phyloP scores from a whole-genome alignment of 768 basidiomycete genomes.

The Tylopilus subfusipes region DNA sequence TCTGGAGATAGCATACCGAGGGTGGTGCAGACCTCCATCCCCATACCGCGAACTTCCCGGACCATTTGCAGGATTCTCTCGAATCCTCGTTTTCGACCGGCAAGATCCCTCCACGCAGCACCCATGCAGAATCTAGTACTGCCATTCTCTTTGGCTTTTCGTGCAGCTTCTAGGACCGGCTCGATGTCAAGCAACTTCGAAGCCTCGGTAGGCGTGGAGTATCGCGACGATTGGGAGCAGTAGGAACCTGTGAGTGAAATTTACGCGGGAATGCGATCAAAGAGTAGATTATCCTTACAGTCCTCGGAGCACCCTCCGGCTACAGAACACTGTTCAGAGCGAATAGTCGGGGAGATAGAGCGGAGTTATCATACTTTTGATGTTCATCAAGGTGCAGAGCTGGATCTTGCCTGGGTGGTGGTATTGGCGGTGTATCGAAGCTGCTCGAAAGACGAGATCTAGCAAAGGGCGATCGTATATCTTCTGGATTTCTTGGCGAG shows the following conservation, averaged over 20 bases:
- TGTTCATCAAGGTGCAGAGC: slow-evolving; percentile 97
- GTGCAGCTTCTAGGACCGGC: slow-evolving; percentile 89
- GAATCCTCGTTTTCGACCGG: slow-evolving; percentile 90
- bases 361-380: slow-evolving; percentile 72
- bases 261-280: background rate
- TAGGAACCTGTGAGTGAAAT: slow-evolving; percentile 71
- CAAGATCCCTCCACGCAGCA: slow-evolving; percentile 94
- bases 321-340: slow-evolving; percentile 30
- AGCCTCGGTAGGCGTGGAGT: slow-evolving; percentile 85
- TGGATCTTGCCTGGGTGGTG: slow-evolving; percentile 91
- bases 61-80: slow-evolving; percentile 94
- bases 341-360: slow-evolving; percentile 21
- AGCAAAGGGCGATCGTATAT: slow-evolving; percentile 86
- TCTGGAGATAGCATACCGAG: slow-evolving; percentile 95
- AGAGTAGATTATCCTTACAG: slow-evolving; percentile 50
- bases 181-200: slow-evolving; percentile 84
- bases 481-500: slow-evolving; percentile 72
- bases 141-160: slow-evolving; percentile 92
- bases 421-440: slow-evolving; percentile 76
- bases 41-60: slow-evolving; percentile 84
- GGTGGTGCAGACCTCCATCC: slow-evolving; percentile 99
- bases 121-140: slow-evolving; percentile 99
- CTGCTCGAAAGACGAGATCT: slow-evolving; percentile 85
- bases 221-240: slow-evolving; percentile 95
- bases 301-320: slow-evolving; percentile 96